phyloP scores from a whole-genome alignment of 176 grass and related monocot genomes.

The Neostapfia colusana region DNA sequence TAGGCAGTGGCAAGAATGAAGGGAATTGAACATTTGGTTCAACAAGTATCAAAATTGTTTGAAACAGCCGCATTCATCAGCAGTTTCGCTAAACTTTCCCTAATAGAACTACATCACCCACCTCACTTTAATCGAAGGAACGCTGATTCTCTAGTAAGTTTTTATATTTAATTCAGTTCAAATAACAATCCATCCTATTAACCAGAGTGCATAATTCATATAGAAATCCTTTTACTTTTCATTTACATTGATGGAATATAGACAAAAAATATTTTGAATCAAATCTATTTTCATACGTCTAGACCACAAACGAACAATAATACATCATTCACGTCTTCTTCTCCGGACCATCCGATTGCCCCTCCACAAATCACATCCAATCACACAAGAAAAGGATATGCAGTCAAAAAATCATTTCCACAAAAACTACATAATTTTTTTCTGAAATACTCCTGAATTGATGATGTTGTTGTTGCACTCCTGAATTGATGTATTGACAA shows the following conservation, averaged over 20 bases:
- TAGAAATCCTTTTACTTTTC: neutral
- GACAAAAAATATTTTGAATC: neutral
- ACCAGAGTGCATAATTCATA: neutral
- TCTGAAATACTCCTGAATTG: neutral
- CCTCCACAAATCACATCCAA: neutral
- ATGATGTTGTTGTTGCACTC: too few relatives aligned
- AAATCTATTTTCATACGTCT: neutral
- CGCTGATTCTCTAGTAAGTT: too few relatives aligned
- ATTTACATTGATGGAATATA: neutral
- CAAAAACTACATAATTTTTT: neutral
- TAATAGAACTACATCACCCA: too few relatives aligned
- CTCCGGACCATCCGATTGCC: conserved; percentile 11
- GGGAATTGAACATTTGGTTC: too few relatives aligned
- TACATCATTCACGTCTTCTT: neutral
- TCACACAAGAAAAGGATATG: neutral
- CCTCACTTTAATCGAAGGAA: too few relatives aligned
- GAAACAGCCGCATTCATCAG: too few relatives aligned
- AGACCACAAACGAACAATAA: neutral
- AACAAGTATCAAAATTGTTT: too few relatives aligned
- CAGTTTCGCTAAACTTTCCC: too few relatives aligned
- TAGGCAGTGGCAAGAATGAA: too few relatives aligned
- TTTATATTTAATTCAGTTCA: neutral
- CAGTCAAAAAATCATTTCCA: neutral
- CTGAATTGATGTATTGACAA: neutral
- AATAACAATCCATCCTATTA: neutral